Evolutionary conservation across 2,329 filamentous ascomycete species (phyloP).

Genomic region (Fusarium sororula): DNA sequence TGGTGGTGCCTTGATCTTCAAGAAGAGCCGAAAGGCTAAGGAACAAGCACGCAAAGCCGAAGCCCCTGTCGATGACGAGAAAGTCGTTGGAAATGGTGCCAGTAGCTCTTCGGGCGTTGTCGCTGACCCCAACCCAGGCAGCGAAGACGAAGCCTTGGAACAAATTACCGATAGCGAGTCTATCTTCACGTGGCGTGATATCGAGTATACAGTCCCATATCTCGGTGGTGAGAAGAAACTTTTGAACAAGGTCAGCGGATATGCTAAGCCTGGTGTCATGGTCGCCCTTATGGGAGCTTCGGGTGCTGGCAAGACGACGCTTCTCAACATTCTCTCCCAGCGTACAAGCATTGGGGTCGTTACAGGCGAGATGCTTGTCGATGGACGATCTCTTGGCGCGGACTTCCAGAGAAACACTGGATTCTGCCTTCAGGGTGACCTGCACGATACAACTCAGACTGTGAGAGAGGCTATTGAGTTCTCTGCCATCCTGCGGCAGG

Average conservation of each 20-base stretch:
- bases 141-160: conserved; percentile 24
- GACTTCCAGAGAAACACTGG: conserved; percentile 83
- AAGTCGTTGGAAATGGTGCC: conserved; percentile 7
- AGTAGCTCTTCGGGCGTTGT: conserved; percentile 10
- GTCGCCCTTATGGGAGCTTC: conserved; percentile 84
- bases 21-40: conserved; percentile 69
- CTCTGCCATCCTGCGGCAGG: conserved; percentile 70
- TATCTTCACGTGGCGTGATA: conserved; percentile 75
- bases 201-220: conserved; percentile 75
- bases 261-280: conserved; percentile 82
- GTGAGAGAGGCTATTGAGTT: conserved; percentile 73
- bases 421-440: conserved; percentile 69
- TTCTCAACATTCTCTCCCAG: conserved; percentile 80
- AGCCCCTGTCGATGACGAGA: conserved; percentile 44
- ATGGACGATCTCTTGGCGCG: conserved; percentile 72
- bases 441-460: conserved; percentile 70
- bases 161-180: conserved; percentile 45
- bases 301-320: conserved; percentile 84
- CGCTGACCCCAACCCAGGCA: neutral
- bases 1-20: conserved; percentile 77
- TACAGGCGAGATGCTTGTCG: conserved; percentile 78
- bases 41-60: conserved; percentile 45
- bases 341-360: conserved; percentile 79
- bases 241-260: conserved; percentile 70
- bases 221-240: conserved; percentile 46